phyloP scores from a whole-genome alignment of 2,329 filamentous ascomycete genomes.

The Talaromyces sp. region DNA sequence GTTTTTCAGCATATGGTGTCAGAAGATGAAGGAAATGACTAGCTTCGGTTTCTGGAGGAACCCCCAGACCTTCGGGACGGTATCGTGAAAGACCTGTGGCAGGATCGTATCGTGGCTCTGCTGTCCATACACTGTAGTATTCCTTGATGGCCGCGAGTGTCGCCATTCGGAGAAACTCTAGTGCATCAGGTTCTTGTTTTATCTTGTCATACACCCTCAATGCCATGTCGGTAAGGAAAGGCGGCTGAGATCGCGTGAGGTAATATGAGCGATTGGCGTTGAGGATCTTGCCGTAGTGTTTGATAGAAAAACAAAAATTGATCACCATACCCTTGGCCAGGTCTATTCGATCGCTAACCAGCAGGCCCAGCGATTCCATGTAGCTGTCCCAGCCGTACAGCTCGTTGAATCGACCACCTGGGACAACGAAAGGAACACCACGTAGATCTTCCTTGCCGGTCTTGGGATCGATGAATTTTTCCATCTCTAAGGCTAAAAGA shows the following conservation, averaged over 20 bases:
- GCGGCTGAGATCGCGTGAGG: conserved; percentile 86
- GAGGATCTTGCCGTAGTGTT: conserved; percentile 96
- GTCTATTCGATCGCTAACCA: conserved; percentile 80
- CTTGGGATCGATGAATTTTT: conserved; percentile 64
- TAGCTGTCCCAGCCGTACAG: conserved; percentile 99
- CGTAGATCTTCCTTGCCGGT: conserved; percentile 68
- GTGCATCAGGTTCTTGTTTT: conserved; percentile 73
- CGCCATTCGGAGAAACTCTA: conserved; percentile 75
- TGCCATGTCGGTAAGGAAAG: conserved; percentile 96
- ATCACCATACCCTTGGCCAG: conserved; percentile 90
- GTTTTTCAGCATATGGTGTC: conserved; percentile 76
- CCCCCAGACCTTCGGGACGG: conserved; percentile 75
- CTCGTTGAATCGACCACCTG: conserved; percentile 96
- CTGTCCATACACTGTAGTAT: conserved; percentile 85
- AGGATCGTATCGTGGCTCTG: conserved; percentile 71
- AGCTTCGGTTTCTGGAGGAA: conserved; percentile 88
- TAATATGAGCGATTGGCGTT: conserved; percentile 98
- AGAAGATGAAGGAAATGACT: conserved; percentile 82
- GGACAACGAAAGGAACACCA: conserved; percentile 93
- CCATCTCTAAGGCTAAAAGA: conserved; percentile 84
- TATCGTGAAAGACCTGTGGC: conserved; percentile 80
- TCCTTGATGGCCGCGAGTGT: conserved; percentile 95
- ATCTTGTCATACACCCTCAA: conserved; percentile 91
- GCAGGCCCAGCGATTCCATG: conserved; percentile 89
- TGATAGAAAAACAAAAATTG: conserved; percentile 97